A percentile compares a stretch with the other conserved stretches of the same genome.
phyloP scores from a whole-genome alignment of 257 asterid genomes.

The Nicotiana obtusifolia region DNA sequence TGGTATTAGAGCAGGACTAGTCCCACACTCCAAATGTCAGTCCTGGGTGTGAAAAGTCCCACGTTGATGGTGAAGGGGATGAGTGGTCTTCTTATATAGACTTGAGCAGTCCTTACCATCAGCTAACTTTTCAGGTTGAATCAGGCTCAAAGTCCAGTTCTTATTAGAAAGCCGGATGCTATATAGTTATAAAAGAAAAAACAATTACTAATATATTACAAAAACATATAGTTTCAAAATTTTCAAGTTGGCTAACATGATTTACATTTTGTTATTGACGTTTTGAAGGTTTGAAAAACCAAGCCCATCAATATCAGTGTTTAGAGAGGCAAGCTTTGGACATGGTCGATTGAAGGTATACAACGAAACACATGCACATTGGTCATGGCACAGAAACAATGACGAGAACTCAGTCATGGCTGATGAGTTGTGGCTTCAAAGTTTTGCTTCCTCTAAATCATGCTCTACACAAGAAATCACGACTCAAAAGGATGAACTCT shows the following conservation, averaged over 20 bases:
- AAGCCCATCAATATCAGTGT: slow-evolving; percentile 51
- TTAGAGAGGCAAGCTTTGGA: slow-evolving; percentile 75
- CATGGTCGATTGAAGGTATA: slow-evolving; percentile 59
- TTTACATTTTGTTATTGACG: not conserved
- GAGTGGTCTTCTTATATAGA: too few species aligned
- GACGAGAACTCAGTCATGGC: slow-evolving; percentile 27
- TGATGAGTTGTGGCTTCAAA: slow-evolving; percentile 58
- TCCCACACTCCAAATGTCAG: too few species aligned
- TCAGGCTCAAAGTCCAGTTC: too few species aligned
- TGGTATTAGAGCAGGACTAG: too few species aligned
- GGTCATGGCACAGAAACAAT: slow-evolving; percentile 85
- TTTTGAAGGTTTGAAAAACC: slow-evolving; percentile 46
- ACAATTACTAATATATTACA: too few species aligned
- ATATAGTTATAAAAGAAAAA: too few species aligned
- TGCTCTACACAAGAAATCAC: slow-evolving; percentile 14
- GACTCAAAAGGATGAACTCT: slow-evolving; percentile 25
- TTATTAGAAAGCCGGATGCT: too few species aligned
- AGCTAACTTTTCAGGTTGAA: too few species aligned
- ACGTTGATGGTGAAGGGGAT: too few species aligned
- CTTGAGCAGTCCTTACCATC: too few species aligned
- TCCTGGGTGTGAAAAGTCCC: too few species aligned
- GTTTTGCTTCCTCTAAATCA: slow-evolving; percentile 31
- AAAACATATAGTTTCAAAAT: not conserved
- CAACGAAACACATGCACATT: slow-evolving; percentile 60
- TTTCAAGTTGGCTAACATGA: not conserved